Evolutionary conservation across 73 alveolate species (phyloP).

Genomic region (Breviolum minutum): DNA sequence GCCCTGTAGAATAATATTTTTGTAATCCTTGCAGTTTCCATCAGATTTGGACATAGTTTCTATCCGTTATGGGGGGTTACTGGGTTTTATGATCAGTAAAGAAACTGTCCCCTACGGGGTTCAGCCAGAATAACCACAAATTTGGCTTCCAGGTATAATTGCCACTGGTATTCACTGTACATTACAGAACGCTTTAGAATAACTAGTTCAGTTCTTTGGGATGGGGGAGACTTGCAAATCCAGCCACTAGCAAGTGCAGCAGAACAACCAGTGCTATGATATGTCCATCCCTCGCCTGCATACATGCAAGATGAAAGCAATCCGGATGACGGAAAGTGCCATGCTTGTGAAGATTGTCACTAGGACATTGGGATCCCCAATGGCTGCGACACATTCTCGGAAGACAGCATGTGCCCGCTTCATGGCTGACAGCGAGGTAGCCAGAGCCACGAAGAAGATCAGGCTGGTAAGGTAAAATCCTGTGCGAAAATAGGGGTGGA

Average conservation of each 20-base stretch:
- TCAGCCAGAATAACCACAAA: not conserved
- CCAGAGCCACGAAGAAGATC: constrained; percentile 55
- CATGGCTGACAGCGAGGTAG: constrained; percentile 33
- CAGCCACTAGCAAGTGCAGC: not conserved
- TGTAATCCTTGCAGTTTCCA: too few relatives aligned
- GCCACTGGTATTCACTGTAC: too few relatives aligned
- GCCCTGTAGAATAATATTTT: too few relatives aligned
- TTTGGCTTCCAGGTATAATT: not conserved
- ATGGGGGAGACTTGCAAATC: too few relatives aligned
- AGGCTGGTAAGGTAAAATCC: constrained; percentile 30
- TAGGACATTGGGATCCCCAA: constrained; percentile 69
- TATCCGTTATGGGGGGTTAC: too few relatives aligned
- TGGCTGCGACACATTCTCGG: constrained; percentile 85
- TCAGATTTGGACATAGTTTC: too few relatives aligned
- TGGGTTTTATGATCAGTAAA: too few relatives aligned
- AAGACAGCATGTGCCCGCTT: constrained; percentile 77
- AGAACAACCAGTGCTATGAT: not conserved
- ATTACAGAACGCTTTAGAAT: too few relatives aligned
- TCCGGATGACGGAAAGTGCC: constrained; percentile 64
- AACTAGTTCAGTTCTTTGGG: too few relatives aligned
- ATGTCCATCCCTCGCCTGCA: constrained; percentile 11
- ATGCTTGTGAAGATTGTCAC: constrained; percentile 62
- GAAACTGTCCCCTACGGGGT: not conserved
- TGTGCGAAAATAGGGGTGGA: constrained; percentile 52
- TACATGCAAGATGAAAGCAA: constrained; percentile 55